Evolutionary conservation across 805 yeast genomes (phyloP), one percentile per base, ranked within the genome.

Genomic region (Candida maris): DNA sequence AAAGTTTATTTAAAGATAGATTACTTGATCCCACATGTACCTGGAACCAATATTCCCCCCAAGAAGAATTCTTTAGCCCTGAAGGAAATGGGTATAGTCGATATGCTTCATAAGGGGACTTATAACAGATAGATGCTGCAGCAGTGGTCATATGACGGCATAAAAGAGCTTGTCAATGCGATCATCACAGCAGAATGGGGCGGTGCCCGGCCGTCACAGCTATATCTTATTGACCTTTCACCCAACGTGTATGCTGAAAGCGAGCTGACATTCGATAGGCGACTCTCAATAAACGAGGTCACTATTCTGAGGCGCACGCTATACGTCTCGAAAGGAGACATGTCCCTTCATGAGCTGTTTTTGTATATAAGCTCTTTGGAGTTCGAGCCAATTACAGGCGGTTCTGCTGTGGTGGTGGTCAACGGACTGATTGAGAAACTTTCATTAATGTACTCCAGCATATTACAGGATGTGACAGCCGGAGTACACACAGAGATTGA

Each of bases 371-470:
- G 41, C 3, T 31, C n/a, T 17, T 22, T 49, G 27, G 48, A 47
- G 27, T 21, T 28, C n/a, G 37, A 28, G 6, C 13, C 6, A 9
- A 17, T 18, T 17, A 17, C 19, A 6, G 15, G 24, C 14, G 10
- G 31, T 12, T 9, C 10, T 7, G 18, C 19, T 2, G 14, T 23
- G 5, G 30, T 52, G n/a, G 38, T 54, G 3, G 23, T 56, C 14
- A 40, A 51, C 39, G 62, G 62, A 8, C 34, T 55, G n/a, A 26
- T 54, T 27, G 49, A 52, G 22, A 34, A 30, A 4, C 4, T 57
- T 2, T 49, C 57, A 4, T 32, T 53, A 13, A 23, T 43, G 4
- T 57, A 48, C 34, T 54, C 59, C 1, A 27, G 39, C 3, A 35
- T 52, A 12, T n/a, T 25, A 16, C 14, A 25, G 15, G 10, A n/a